Evolutionary conservation across 148 eudicot species (phyloP), one percentile per base, ranked within the genome.

Genomic region (Rhododendron kiyosumense): DNA sequence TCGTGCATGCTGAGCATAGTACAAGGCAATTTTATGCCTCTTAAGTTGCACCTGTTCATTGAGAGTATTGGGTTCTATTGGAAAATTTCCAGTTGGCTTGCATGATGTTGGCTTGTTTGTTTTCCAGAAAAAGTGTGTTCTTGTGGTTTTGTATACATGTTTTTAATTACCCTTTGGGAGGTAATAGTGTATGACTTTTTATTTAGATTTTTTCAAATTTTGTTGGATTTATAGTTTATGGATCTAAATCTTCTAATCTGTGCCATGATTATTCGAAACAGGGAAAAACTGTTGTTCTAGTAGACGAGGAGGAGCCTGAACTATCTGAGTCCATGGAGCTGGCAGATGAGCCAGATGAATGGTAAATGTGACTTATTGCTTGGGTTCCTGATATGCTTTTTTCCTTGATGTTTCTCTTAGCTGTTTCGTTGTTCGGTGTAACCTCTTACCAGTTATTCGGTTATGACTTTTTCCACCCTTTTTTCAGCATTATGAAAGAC

Each of bases 231-330:
- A 10, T 2, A 54, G 38, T 51, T 80, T 28, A 30, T 28, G 84
- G 48, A 48, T 34, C 76, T 71, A 71, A 30, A 14, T 71, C 17
- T 14, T 71, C 52, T 67, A 41, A 51, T 78, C 9, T 78, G 73
- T 83, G 65, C 36, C 52, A 67, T 67, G 24, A 74, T 18, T 48
- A 43, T 51, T 86, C 22, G 48, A 88, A 79, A 30, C 76, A 87
- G 88, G 90, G 76, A 84, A 83, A 89, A 88, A 78, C 93, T 82
- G 88, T 92, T 73, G 92, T 93, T 90, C 65, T 94, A 75, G 88
- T 92, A 86, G 99, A 93, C 77, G 95, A 96, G 90, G 99, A 94
- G 84, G 99, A 91, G 76, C 88, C 89, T 51, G 91, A 86, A 77
- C 48, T 61, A 76, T 76, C 79, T 43, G 89, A 91, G 71, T 48